Evolutionary conservation across 2,329 filamentous ascomycete genomes (phyloP).

Genomic region (Epichloe elymi): DNA sequence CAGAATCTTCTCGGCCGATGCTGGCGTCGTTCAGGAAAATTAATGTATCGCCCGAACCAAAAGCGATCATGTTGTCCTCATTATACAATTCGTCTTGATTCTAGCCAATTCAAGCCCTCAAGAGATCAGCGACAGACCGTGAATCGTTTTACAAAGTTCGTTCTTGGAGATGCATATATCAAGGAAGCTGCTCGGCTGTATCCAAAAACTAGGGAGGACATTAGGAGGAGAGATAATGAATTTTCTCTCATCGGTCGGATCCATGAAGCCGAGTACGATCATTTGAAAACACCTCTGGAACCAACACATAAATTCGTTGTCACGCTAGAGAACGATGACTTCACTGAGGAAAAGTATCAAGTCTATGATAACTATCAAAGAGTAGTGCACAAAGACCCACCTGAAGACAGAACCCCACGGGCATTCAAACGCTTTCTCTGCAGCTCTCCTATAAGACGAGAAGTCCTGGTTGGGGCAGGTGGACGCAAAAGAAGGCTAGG

Average conservation of each 20-base stretch:
- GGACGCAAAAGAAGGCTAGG: constrained; percentile 46
- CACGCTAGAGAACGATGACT: constrained; percentile 55
- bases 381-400: constrained; percentile 55
- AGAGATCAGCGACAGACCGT: constrained; percentile 63
- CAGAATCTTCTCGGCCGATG: constrained; percentile 60
- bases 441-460: constrained; percentile 47
- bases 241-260: constrained; percentile 56
- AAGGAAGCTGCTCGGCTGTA: constrained; percentile 50
- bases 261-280: constrained; percentile 51
- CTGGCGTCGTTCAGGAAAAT: constrained; percentile 60
- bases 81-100: constrained; percentile 68
- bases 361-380: constrained; percentile 67
- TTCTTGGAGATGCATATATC: constrained; percentile 55
- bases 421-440: constrained; percentile 66
- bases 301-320: constrained; percentile 57
- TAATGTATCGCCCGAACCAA: constrained; percentile 70
- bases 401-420: constrained; percentile 40
- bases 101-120: constrained; percentile 47
- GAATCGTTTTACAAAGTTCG: constrained; percentile 62
- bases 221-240: constrained; percentile 47
- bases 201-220: constrained; percentile 54
- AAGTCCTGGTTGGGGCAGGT: constrained; percentile 28
- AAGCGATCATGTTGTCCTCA: constrained; percentile 79
- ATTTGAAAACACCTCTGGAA: constrained; percentile 42
- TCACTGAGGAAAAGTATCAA: constrained; percentile 61